Conservation (phyloP, 2,329 filamentous ascomycete genomes). For the Verticillium isaacii region DNA sequence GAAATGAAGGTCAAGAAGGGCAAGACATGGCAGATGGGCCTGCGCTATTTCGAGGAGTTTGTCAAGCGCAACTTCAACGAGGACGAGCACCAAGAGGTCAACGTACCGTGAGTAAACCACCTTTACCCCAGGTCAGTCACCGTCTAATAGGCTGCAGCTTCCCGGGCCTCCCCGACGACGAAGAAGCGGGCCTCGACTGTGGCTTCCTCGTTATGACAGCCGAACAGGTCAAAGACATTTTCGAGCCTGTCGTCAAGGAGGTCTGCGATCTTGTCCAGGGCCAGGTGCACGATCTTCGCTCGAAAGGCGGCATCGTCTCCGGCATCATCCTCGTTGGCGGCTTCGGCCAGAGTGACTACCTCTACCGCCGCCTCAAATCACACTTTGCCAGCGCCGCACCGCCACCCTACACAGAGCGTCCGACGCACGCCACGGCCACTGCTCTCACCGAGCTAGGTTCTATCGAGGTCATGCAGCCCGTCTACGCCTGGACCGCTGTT, state of each 20-base stretch:
- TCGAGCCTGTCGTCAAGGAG: conserved; percentile 69
- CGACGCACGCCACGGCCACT: conserved; percentile 52
- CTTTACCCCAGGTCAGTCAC: background rate
- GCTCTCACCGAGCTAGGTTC: conserved; percentile 45
- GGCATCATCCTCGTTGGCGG: conserved; percentile 80
- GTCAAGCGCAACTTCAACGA: conserved; percentile 81
- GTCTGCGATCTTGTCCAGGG: conserved; percentile 65
- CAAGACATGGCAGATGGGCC: conserved; percentile 75
- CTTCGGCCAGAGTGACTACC: conserved; percentile 74
- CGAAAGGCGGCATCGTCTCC: conserved; percentile 57
- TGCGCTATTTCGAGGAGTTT: conserved; percentile 79
- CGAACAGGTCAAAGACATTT: conserved; percentile 66
- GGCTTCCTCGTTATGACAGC: conserved; percentile 72
- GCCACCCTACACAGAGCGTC: conserved; percentile 60
- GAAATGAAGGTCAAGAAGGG: conserved; percentile 74
- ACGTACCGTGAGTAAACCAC: conserved; percentile 55
- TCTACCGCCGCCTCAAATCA: conserved; percentile 65
- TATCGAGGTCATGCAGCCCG: conserved; percentile 76
- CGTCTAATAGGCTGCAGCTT: background rate
- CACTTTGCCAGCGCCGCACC: conserved; percentile 60
- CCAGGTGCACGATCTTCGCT: conserved; percentile 59
- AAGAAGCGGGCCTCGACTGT: conserved; percentile 68
- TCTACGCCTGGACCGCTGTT: conserved; percentile 79
- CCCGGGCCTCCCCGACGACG: conserved; percentile 65
- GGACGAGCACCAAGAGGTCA: conserved; percentile 71